phyloP scores from a whole-genome alignment of 2,329 filamentous ascomycete species.

The Aspergillus udagawae region DNA sequence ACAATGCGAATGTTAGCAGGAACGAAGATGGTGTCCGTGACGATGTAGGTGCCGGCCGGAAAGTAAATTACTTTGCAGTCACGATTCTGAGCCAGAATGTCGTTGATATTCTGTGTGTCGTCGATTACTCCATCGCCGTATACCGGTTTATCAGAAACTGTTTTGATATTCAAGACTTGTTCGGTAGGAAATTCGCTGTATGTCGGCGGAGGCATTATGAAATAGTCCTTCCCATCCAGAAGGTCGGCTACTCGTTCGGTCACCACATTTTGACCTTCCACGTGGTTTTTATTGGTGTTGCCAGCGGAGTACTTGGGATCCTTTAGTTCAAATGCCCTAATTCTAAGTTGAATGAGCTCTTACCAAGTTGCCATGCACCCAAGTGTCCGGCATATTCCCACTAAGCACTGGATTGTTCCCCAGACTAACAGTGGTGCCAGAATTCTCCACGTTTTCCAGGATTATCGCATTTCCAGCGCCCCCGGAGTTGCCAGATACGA shows the following conservation, averaged over 20 bases:
- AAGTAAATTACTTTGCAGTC: slow-evolving; percentile 52
- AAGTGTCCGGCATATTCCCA: slow-evolving; percentile 21
- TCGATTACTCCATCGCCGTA: slow-evolving; percentile 41
- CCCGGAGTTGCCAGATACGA: slow-evolving; percentile 21
- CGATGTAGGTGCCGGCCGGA: slow-evolving; percentile 52
- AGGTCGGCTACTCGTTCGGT: slow-evolving; percentile 23
- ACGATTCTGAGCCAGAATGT: slow-evolving; percentile 29
- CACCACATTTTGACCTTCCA: slow-evolving; percentile 23
- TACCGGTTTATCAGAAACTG: slow-evolving; percentile 37
- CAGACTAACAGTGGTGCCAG: slow-evolving; percentile 24
- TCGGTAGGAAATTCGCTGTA: slow-evolving; percentile 41
- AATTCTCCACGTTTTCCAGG: slow-evolving; percentile 27
- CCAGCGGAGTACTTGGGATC: slow-evolving; percentile 15
- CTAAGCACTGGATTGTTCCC: slow-evolving; percentile 19
- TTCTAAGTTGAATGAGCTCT: not conserved
- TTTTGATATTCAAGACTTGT: slow-evolving; percentile 47
- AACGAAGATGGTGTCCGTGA: slow-evolving; percentile 45
- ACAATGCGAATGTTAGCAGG: slow-evolving; percentile 49
- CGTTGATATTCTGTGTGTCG: slow-evolving; percentile 36
- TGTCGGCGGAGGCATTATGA: slow-evolving; percentile 39
- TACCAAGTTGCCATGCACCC: slow-evolving; percentile 32
- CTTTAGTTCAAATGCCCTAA: not conserved
- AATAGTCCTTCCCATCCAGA: slow-evolving; percentile 36
- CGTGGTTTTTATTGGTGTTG: slow-evolving; percentile 16
- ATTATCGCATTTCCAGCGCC: slow-evolving; percentile 29